phyloP scores from a whole-genome alignment of 1,284 basidiomycete species.

The Cystobasidiaceae sp. region DNA sequence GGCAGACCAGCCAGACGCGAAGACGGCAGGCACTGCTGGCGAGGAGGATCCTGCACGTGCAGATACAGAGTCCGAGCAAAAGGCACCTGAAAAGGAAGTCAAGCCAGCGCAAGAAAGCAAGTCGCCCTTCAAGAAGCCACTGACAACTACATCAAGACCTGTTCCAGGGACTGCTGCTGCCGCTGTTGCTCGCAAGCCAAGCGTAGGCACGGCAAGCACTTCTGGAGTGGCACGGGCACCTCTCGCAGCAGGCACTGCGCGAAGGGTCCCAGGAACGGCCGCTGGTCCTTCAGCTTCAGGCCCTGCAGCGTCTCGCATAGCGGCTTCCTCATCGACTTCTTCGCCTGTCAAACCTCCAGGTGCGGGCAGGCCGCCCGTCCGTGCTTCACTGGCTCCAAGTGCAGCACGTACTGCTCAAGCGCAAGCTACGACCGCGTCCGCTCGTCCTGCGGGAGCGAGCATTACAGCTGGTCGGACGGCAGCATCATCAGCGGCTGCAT shows the following conservation, averaged over 20 bases:
- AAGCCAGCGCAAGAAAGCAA: not conserved
- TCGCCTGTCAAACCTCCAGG: not conserved
- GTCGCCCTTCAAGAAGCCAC: conserved; percentile 12
- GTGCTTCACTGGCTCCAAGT: conserved; percentile 4
- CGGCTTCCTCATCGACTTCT: not conserved
- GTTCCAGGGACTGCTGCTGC: not conserved
- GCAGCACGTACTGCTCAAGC: conserved; percentile 7
- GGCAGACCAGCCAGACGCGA: no score
- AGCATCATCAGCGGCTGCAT: not conserved
- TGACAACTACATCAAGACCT: not conserved
- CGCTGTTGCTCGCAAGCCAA: not conserved
- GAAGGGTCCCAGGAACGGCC: not conserved
- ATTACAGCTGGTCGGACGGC: not conserved
- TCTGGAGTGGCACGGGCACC: not conserved
- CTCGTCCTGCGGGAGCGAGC: not conserved
- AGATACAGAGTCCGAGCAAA: no score
- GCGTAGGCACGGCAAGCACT: not conserved
- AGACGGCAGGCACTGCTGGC: no score
- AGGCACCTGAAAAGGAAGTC: not conserved
- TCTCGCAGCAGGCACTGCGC: not conserved
- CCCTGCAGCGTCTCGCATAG: conserved; percentile 1
- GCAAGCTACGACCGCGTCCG: conserved; percentile 19
- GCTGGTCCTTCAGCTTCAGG: not conserved
- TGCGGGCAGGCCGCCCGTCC: not conserved
- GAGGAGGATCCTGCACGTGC: no score